Percentiles rank a stretch among this genome's conserved stretches.
Conservation (phyloP, 495 filamentous ascomycete species). For the Parathielavia appendiculata region DNA sequence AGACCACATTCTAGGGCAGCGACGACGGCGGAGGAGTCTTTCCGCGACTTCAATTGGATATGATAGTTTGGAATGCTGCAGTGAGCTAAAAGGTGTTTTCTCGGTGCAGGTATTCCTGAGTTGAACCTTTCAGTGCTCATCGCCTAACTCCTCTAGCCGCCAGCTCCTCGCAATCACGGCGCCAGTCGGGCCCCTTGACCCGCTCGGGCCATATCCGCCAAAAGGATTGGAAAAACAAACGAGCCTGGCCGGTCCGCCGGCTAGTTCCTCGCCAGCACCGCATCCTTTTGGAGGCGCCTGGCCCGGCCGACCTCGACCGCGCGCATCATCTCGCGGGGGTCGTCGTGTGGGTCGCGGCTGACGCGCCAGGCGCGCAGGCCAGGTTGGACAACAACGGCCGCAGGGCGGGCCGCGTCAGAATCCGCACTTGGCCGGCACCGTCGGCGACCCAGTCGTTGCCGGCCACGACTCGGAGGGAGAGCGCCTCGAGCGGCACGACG, state of each 20-base stretch:
- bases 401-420: too few relatives aligned
- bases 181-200: background rate
- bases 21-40: too few relatives aligned
- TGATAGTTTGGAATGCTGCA: too few relatives aligned
- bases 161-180: background rate
- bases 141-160: background rate
- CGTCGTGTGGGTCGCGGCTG: background rate
- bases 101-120: too few relatives aligned
- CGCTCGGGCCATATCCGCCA: background rate
- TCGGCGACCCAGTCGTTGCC: background rate
- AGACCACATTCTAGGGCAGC: too few relatives aligned
- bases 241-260: background rate
- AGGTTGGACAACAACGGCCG: background rate
- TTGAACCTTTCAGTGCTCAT: too few relatives aligned
- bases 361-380: background rate
- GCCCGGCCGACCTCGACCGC: background rate
- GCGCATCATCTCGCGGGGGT: background rate
- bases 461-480: background rate
- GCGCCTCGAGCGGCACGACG: background rate
- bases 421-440: too few relatives aligned
- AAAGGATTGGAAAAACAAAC: background rate
- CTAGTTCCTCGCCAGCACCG: too few relatives aligned
- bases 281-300: background rate
- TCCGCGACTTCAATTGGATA: too few relatives aligned
- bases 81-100: too few relatives aligned